Evolutionary conservation across 2,329 filamentous ascomycete genomes (phyloP), one percentile per base, ranked within the genome.

Genomic region (Colletotrichum lupini): DNA sequence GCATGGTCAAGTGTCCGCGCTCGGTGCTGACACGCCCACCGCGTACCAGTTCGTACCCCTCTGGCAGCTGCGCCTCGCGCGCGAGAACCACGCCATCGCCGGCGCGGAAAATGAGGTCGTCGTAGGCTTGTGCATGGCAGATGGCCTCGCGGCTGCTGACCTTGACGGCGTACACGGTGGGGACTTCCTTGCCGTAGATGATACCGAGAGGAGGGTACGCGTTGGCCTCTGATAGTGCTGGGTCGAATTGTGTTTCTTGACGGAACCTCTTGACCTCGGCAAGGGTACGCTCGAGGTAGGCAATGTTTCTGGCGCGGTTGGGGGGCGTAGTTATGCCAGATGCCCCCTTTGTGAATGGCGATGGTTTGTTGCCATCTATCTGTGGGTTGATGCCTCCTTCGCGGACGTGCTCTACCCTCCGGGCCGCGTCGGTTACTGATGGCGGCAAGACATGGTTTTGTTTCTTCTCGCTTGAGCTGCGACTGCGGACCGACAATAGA

Each of bases 41-140:
- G 58, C 88, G 90, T 1, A 92, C 94, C 46, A 93, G 86, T 61
- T 89, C 87, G 80, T 98, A 98, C 0, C 95, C 95, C 2, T 89
- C 84, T 0, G 95, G 95, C 56, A 97, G 82, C 94, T 97, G 96
- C 0, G 95, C 93, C 74, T 96, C 94, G 63, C 91, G 91, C 0
- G 95, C 94, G 7, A 98, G 87, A 67, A 96, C 95, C 0, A 98
- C 95, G 0, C 95, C 96, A 80, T 98, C 95, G 2, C 95, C 95
- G 26, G 92, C 92, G 0, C 93, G 93, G 83, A 98, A 98, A 0
- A 94, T 90, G 2, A 98, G 87, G 77, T 97, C 92, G 76, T 97
- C 95, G 80, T 97, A 98, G 0, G 91, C 92, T 81, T 97, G 94
- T 0, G 90, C 85, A 74, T 91, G 90, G 62, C 91, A 89, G 76